These are phyloP conservation scores for Scenedesmus sp. DNA, from an alignment of 163 green algal species.

Conservation along the genomic window DNA sequence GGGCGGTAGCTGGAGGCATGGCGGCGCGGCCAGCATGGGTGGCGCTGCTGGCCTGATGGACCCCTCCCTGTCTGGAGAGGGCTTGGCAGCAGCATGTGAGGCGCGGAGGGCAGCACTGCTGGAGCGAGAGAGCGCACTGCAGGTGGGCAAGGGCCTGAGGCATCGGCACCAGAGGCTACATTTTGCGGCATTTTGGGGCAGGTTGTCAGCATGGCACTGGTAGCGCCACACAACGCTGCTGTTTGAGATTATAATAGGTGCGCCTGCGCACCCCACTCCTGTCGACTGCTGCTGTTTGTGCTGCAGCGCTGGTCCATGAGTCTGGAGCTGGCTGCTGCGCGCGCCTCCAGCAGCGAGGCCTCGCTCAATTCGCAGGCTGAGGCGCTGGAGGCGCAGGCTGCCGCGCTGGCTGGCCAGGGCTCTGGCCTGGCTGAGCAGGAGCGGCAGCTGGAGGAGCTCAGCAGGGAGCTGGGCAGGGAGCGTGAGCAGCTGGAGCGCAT, in stretches of 20 bases:
- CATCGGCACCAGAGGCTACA: too few species aligned
- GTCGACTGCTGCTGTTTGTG: not conserved
- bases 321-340: constrained; percentile 54
- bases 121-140: constrained; percentile 70
- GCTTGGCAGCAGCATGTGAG: constrained; percentile 54
- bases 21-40: not conserved
- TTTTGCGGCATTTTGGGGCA: too few species aligned
- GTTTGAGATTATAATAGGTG: too few species aligned
- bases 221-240: constrained; percentile 29
- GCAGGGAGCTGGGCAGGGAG: constrained; percentile 61
- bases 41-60: constrained; percentile 31
- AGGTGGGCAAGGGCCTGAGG: constrained; percentile 41
- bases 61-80: constrained; percentile 37
- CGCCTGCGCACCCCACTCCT: too few species aligned
- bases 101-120: constrained; percentile 58
- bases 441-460: constrained; percentile 52
- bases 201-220: constrained; percentile 1
- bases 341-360: constrained; percentile 48
- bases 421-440: constrained; percentile 40
- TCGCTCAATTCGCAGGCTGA: constrained; percentile 31
- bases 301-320: constrained; percentile 39
- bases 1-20: not conserved
- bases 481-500: constrained; percentile 57
- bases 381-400: constrained; percentile 60
- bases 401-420: constrained; percentile 55